Percentiles rank a stretch among this genome's conserved stretches.
Conservation (phyloP, 768 basidiomycete genomes). For the Agaricus blazei region DNA sequence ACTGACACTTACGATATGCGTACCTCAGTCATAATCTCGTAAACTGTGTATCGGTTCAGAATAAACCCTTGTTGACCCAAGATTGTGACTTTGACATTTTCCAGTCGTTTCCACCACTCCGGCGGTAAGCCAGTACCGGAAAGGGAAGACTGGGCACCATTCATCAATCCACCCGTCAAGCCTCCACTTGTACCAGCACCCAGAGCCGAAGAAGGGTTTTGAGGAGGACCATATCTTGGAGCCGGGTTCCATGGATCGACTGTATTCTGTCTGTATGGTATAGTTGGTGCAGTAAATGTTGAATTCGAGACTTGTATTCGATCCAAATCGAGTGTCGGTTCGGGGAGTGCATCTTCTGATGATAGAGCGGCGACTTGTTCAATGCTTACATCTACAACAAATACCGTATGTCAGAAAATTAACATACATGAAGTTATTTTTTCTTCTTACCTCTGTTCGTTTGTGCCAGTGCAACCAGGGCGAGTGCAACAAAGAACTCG, state of each 20-base stretch:
- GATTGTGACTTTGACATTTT: conserved; percentile 63
- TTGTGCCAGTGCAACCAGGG: conserved; percentile 84
- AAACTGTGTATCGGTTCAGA: conserved; percentile 81
- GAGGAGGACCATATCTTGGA: conserved; percentile 24
- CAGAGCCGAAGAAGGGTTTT: neutral
- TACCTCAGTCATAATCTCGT: conserved; percentile 76
- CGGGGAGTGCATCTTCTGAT: conserved; percentile 72
- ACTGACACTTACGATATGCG: conserved; percentile 20
- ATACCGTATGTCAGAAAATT: neutral
- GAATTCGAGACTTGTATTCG: conserved; percentile 51
- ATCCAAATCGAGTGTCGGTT: conserved; percentile 63
- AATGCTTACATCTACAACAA: conserved; percentile 61
- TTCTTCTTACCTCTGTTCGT: conserved; percentile 56
- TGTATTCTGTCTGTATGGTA: conserved; percentile 39
- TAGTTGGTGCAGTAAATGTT: conserved; percentile 32
- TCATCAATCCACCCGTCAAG: conserved; percentile 24
- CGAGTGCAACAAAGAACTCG: conserved; percentile 90
- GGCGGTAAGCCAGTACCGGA: conserved; percentile 67
- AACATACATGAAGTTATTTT: conserved; percentile 2
- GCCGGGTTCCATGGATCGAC: conserved; percentile 66
- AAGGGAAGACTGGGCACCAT: conserved; percentile 52
- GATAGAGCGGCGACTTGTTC: conserved; percentile 77
- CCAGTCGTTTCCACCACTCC: conserved; percentile 87
- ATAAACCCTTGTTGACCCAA: conserved; percentile 92
- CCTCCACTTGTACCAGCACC: neutral